Conservation (phyloP, 2,329 filamentous ascomycete species). For the Passalora sequoiae region DNA sequence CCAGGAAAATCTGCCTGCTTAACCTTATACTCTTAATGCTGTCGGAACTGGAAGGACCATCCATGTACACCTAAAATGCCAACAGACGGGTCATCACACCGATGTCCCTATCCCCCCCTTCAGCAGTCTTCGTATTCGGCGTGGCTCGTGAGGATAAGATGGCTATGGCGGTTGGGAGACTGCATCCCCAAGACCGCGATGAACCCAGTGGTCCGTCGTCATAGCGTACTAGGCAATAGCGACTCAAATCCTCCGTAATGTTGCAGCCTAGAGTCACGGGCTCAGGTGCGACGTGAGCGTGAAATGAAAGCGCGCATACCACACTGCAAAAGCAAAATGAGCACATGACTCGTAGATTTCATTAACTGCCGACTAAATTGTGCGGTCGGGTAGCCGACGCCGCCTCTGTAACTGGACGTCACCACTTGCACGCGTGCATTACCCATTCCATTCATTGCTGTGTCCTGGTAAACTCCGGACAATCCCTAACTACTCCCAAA, state of each 20-base stretch:
- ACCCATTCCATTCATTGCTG: conserved; percentile 1
- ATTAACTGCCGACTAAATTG: conserved; percentile 8
- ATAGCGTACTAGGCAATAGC: too few species aligned
- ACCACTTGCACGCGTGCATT: neutral
- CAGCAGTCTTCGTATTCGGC: conserved; percentile 5
- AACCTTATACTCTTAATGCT: too few species aligned
- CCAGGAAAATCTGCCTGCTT: too few species aligned
- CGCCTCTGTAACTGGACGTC: too few species aligned
- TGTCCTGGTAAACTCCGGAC: neutral
- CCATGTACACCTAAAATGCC: conserved; percentile 7
- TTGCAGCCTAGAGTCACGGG: conserved; percentile 1
- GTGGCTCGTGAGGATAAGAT: neutral
- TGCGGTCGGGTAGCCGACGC: conserved; percentile 11
- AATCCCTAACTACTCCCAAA: neutral
- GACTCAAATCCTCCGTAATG: neutral
- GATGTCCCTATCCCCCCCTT: too few species aligned
- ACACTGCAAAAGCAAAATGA: conserved; percentile 6
- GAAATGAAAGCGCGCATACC: neutral
- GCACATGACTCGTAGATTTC: conserved; percentile 10
- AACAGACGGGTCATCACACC: conserved; percentile 8
- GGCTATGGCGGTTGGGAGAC: conserved; percentile 1
- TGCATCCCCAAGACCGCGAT: neutral
- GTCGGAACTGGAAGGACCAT: conserved; percentile 4
- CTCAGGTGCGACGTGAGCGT: neutral
- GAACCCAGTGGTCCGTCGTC: too few species aligned